Evolutionary conservation across 495 filamentous ascomycete species (phyloP), one percentile per base, ranked within the genome.

Genomic region (Jackrogersella multiformis): DNA sequence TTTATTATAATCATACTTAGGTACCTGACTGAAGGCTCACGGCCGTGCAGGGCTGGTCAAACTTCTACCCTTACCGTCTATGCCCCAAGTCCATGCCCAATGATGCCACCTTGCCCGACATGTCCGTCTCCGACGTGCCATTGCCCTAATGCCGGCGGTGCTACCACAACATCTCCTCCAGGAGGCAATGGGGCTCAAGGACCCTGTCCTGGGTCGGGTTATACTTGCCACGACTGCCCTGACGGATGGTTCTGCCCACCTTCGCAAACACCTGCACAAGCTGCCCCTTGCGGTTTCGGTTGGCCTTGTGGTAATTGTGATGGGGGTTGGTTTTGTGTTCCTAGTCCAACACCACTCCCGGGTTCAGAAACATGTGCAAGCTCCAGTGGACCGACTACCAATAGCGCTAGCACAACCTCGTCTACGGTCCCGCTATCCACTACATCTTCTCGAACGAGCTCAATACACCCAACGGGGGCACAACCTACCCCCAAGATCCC

Each of bases 161-260:
- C 26, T 15, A 23, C 53, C 15, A n/a, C 53, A n/a, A 73, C 61
- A 13, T 26, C 62, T 39, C 46, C 51, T 15, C 28, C 61, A 12
- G 64, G 46, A 38, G 58, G 55, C 30, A 58, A 16, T 24, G 62
- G 66, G 12, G 51, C 52, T 32, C 63, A 60, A 30, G 73, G 77
- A 2, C 77, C 79, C 16, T 80, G 77, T 51, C 74, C 76, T 30
- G 77, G 73, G 21, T 51, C 71, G 28, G 76, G 78, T 4, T 80
- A 78, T 63, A 78, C 74, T 23, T 82, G 79, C 44, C 57, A 76
- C 26, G 78, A 77, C 28, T 79, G 78, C 48, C 68, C 73, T 13
- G 73, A 78, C 44, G 79, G 76, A 23, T 80, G 78, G 79, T 81
- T 80, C 30, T 81, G 78, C 46, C 78, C 78, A 41, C 78, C 76